Conservation (phyloP, 192 early-diverging fungal species). For the Podila epigama region DNA sequence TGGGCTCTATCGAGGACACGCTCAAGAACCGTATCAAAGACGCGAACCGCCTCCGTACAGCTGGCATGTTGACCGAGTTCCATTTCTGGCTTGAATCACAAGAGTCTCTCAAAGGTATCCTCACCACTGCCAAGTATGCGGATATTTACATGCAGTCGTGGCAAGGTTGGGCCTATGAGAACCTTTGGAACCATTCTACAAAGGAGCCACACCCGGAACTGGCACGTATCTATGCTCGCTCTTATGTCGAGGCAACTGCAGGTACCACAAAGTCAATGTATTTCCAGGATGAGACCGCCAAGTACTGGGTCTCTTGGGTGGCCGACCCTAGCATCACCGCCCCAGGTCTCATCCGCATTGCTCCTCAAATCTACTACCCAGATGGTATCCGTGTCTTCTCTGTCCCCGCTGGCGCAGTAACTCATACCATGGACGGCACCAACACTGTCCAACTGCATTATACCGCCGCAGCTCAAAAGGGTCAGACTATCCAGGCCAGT, state of each 20-base stretch:
- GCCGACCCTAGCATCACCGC: constrained; percentile 35
- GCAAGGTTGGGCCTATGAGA: constrained; percentile 66
- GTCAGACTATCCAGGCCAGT: constrained; percentile 40
- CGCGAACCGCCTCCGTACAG: constrained; percentile 51
- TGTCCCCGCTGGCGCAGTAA: constrained; percentile 27
- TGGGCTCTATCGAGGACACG: constrained; percentile 43
- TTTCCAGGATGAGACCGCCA: constrained; percentile 42
- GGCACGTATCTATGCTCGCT: constrained; percentile 39
- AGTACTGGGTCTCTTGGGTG: constrained; percentile 47
- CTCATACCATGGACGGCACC: constrained; percentile 27
- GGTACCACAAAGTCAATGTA: constrained; percentile 43
- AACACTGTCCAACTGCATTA: constrained; percentile 32
- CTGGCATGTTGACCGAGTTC: constrained; percentile 62
- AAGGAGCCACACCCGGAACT: constrained; percentile 26
- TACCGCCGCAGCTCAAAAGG: constrained; percentile 10
- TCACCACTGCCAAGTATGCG: constrained; percentile 46
- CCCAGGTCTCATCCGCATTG: constrained; percentile 44
- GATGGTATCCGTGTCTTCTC: constrained; percentile 51
- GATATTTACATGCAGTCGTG: constrained; percentile 60
- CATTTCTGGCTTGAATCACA: constrained; percentile 53
- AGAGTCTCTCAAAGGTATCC: constrained; percentile 41
- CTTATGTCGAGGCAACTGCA: constrained; percentile 51
- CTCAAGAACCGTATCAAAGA: constrained; percentile 53
- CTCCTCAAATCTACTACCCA: constrained; percentile 39
- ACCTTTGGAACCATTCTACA: constrained; percentile 32